Evolutionary conservation across 495 filamentous ascomycete genomes (phyloP), one percentile per base, ranked within the genome.

Genomic region (Ascodesmis nigricans): DNA sequence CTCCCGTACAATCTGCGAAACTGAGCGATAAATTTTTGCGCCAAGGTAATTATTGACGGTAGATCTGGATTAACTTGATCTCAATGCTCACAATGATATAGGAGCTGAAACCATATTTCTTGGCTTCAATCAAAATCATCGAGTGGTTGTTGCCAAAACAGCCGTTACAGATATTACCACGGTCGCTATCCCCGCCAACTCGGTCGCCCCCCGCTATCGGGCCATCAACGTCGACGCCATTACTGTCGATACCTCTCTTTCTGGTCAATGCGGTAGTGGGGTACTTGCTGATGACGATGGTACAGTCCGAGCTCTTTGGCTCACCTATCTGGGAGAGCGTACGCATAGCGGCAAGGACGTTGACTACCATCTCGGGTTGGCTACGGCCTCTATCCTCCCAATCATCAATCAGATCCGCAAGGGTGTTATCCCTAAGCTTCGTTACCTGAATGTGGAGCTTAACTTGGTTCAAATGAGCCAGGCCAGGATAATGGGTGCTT

Each of bases 201-300:
- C 76, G 2, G 67, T 76, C 7, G 80, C 87, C 5, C 87, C 87
- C n/a, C 63, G 87, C 33, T 97, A 95, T 46, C 67, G 87, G 8
- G 90, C 87, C 18, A 82, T 92, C 50, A 95, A 99, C 45, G 65
- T 99, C 14, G 90, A 99, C 46, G 90, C 90, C 25, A 82, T 99
- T 50, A 95, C 90, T 0, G 82, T 99, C 18, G 87, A 99, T 52
- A 92, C 87, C 0, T 75, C 67, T 38, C 67, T 95, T 3, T 81
- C 78, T 43, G 67, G 73, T 2, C 83, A 92, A 51, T 95, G 90
- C 47, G 81, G 82, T n/a, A 90, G 77, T 38, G 90, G 87, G 47
- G 87, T 95, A 0, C 64, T 99, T 28, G 68, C 92, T 14, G 67
- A 75, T 18, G 73, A 84, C 44, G 80, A 93, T 44, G 87, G 87